phyloP scores from a whole-genome alignment of 768 basidiomycete species.

The Leccinum sublutescens region DNA sequence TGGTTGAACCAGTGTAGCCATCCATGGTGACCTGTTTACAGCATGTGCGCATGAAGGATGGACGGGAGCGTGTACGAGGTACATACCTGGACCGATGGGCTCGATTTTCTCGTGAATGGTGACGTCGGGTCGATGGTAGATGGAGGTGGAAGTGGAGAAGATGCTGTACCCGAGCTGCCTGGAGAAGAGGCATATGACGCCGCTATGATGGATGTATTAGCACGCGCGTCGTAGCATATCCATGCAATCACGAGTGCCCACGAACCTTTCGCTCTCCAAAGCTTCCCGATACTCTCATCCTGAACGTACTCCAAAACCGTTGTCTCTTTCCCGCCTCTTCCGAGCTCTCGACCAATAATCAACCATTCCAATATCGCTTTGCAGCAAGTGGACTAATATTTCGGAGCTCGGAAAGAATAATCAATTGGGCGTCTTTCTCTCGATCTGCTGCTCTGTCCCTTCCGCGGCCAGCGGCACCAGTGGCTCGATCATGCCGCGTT shows the following conservation, averaged over 20 bases:
- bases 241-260: not conserved
- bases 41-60: no score
- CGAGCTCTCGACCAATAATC: slow-evolving; percentile 58
- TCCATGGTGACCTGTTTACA: no score
- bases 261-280: slow-evolving; percentile 73
- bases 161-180: slow-evolving; percentile 1
- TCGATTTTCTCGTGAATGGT: no score
- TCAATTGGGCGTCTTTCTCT: slow-evolving; percentile 20
- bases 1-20: no score
- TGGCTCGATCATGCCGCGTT: slow-evolving; percentile 19
- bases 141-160: slow-evolving; percentile 11
- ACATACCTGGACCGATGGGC: no score
- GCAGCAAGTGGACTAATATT: slow-evolving; percentile 43
- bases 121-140: not conserved
- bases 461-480: slow-evolving; percentile 17
- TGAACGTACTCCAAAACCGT: slow-evolving; percentile 43
- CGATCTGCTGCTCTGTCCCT: slow-evolving; percentile 25
- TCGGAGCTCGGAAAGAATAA: slow-evolving; percentile 30
- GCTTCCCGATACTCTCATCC: slow-evolving; percentile 52
- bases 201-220: slow-evolving; percentile 32
- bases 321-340: slow-evolving; percentile 24
- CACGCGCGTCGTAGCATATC: not conserved
- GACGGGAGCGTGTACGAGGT: no score
- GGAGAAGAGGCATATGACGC: slow-evolving; percentile 50
- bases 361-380: slow-evolving; percentile 77